Conservation (phyloP, 257 asterid species). For the Scutellaria barbata region DNA sequence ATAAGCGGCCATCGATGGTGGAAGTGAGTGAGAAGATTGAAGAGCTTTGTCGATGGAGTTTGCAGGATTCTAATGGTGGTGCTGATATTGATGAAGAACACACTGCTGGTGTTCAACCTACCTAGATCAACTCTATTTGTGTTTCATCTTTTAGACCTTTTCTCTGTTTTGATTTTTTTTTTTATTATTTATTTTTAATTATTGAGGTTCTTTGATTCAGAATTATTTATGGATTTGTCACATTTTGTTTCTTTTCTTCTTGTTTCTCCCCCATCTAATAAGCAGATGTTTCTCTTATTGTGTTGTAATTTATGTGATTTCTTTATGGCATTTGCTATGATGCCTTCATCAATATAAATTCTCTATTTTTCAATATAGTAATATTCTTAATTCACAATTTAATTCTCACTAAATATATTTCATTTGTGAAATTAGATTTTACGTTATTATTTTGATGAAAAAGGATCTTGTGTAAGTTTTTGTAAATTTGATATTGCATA, state of each 20-base stretch:
- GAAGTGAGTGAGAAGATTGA: constrained; percentile 41
- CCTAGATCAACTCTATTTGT: not conserved
- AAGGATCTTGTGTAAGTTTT: not conserved
- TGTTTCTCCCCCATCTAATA: not conserved
- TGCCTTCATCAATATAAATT: not conserved
- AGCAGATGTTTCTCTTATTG: constrained; percentile 1
- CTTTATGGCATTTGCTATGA: not conserved
- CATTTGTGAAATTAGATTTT: too few relatives aligned
- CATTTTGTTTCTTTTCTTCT: not conserved
- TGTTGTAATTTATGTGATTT: constrained; percentile 22
- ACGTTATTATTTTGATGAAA: too few relatives aligned
- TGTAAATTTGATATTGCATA: not conserved
- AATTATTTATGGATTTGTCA: constrained; percentile 28
- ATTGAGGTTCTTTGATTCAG: constrained; percentile 41
- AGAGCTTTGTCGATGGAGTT: constrained; percentile 38
- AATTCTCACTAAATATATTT: too few relatives aligned
- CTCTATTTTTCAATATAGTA: too few relatives aligned
- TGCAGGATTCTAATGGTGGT: constrained; percentile 11
- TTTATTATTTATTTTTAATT: constrained; percentile 1
- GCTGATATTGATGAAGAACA: constrained; percentile 20
- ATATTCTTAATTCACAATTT: too few relatives aligned
- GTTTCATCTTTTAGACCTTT: not conserved
- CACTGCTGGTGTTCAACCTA: not conserved
- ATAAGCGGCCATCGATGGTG: constrained; percentile 53
- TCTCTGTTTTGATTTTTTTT: not conserved